Evolutionary conservation across 352 stramenopile species (phyloP).

Genomic region (Globisporangium heterothallicum): DNA sequence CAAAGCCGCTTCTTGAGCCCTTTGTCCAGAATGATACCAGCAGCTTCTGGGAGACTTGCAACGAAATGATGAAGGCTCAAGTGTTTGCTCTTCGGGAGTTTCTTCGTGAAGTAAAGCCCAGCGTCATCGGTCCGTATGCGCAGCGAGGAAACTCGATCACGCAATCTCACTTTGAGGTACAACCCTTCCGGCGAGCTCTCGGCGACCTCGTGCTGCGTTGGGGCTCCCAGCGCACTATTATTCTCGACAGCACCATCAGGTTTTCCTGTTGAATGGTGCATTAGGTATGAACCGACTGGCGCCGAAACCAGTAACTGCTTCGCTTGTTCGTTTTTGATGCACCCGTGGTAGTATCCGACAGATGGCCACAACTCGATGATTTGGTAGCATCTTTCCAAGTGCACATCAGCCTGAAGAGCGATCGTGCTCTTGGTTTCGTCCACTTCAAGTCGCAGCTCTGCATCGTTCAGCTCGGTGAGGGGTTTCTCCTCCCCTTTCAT

Average conservation of each 20-base stretch:
- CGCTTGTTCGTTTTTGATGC: conserved; percentile 20
- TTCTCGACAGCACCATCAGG: neutral
- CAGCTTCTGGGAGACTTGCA: conserved; percentile 27
- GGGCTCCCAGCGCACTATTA: neutral
- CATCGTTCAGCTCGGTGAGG: neutral
- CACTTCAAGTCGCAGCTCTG: conserved; percentile 11
- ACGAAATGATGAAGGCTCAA: conserved; percentile 48
- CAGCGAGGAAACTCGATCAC: conserved; percentile 30
- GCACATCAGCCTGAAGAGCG: neutral
- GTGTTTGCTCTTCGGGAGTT: conserved; percentile 20
- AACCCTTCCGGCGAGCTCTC: conserved; percentile 4
- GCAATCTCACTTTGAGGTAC: conserved; percentile 41
- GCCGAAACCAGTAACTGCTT: conserved; percentile 21
- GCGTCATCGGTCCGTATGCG: conserved; percentile 25
- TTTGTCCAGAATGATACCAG: conserved; percentile 26
- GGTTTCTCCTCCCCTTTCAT: neutral
- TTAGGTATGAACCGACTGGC: conserved; percentile 37
- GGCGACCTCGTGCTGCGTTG: neutral
- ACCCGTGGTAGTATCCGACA: conserved; percentile 53
- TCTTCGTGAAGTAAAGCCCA: conserved; percentile 33
- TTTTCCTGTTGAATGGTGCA: conserved; percentile 18
- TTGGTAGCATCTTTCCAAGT: conserved; percentile 38
- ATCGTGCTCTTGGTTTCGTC: neutral
- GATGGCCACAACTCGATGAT: conserved; percentile 42
- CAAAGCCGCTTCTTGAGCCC: conserved; percentile 29